phyloP scores from a whole-genome alignment of 371 early-diverging fungal species.

The Mucor circinelloides region DNA sequence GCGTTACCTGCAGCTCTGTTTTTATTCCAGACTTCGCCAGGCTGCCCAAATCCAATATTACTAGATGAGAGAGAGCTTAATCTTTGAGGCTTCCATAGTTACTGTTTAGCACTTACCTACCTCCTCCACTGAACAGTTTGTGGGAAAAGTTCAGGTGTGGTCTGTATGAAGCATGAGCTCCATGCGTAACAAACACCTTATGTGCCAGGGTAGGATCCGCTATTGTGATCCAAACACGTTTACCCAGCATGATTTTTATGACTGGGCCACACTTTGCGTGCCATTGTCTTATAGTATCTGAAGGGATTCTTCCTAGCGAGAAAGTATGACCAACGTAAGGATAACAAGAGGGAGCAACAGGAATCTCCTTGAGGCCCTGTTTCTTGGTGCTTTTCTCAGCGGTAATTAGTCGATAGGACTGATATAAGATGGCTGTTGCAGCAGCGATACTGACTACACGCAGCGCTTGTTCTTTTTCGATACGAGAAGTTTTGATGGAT shows the following conservation, averaged over 20 bases:
- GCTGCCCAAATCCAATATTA: background rate
- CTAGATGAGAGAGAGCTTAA: background rate
- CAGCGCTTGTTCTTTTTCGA: background rate
- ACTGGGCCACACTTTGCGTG: constrained; percentile 20
- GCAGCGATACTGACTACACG: background rate
- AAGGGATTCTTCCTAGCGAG: constrained; percentile 3
- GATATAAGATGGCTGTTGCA: background rate
- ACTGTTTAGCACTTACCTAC: background rate
- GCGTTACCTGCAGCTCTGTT: background rate
- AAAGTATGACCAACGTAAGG: constrained; percentile 16
- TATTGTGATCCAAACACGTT: constrained; percentile 14
- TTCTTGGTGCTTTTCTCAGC: background rate
- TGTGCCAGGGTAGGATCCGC: constrained; percentile 17
- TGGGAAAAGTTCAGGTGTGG: background rate
- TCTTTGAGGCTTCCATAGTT: background rate
- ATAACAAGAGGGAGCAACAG: constrained; percentile 2
- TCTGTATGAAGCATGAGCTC: constrained; percentile 8
- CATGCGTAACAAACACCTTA: constrained; percentile 12
- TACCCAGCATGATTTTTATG: constrained; percentile 11
- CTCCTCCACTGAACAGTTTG: background rate
- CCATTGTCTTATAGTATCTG: constrained; percentile 11
- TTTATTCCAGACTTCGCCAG: background rate
- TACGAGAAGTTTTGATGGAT: background rate
- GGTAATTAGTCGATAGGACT: background rate
- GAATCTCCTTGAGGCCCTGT: background rate